phyloP scores from a whole-genome alignment of 257 asterid species.

The Nicotiana undulata region DNA sequence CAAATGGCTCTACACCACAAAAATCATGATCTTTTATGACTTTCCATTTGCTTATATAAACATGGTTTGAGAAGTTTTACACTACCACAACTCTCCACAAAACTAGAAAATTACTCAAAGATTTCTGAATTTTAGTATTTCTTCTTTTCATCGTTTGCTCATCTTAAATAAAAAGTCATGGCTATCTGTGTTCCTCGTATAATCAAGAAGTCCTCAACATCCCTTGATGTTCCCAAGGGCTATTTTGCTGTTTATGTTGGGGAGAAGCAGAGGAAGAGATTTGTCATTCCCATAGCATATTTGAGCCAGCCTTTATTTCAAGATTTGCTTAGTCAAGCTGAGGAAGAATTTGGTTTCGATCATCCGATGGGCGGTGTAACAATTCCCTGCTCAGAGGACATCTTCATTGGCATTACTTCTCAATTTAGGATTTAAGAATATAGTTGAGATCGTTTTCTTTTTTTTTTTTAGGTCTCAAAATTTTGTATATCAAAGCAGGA shows the following conservation, averaged over 20 bases:
- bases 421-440: too few species aligned
- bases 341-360: slow-evolving; percentile 29
- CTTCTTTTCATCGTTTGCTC: neutral
- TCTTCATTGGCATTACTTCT: too few species aligned
- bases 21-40: neutral
- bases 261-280: slow-evolving; percentile 32
- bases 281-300: slow-evolving; percentile 25
- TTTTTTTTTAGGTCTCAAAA: too few species aligned
- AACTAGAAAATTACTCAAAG: neutral
- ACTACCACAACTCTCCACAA: neutral
- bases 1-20: neutral
- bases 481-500: too few species aligned
- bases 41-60: neutral
- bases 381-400: neutral
- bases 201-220: neutral
- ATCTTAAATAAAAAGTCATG: neutral
- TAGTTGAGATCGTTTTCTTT: too few species aligned
- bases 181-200: neutral
- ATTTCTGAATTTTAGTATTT: neutral
- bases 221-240: slow-evolving; percentile 41
- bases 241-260: slow-evolving; percentile 55
- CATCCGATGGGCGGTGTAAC: neutral
- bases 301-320: slow-evolving; percentile 37
- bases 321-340: slow-evolving; percentile 31
- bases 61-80: neutral